A percentile compares a stretch with the other conserved stretches of the same genome.
phyloP scores from a whole-genome alignment of 1,284 basidiomycete species.

The Moniliella sp. region DNA sequence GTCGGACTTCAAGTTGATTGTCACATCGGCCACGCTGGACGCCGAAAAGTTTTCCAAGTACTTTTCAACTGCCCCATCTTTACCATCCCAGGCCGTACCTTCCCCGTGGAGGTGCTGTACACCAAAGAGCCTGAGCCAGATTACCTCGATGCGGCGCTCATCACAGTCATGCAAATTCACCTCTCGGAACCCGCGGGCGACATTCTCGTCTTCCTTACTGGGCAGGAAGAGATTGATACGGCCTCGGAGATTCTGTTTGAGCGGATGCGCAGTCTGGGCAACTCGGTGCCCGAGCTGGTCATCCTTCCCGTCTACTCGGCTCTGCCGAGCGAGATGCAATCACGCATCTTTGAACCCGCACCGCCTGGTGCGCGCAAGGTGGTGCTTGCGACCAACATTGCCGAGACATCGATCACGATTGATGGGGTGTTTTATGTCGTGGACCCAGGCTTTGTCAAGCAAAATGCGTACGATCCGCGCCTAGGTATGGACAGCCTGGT shows the following conservation, averaged over 20 bases:
- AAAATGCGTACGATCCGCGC: constrained; percentile 90
- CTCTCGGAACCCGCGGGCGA: constrained; percentile 91
- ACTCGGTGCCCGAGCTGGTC: constrained; percentile 84
- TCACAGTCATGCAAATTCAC: constrained; percentile 98
- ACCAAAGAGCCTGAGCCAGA: constrained; percentile 97
- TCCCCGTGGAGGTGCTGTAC: constrained; percentile 86
- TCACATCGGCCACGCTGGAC: constrained; percentile 94
- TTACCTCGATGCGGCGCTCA: constrained; percentile 88
- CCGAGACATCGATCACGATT: constrained; percentile 92
- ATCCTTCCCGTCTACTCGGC: constrained; percentile 95
- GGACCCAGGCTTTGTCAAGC: constrained; percentile 94
- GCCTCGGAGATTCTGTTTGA: constrained; percentile 88
- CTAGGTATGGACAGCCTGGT: constrained; percentile 96
- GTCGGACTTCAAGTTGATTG: constrained; percentile 85
- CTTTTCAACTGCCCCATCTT: constrained; percentile 96
- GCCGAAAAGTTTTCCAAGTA: constrained; percentile 97
- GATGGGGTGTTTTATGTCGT: constrained; percentile 95
- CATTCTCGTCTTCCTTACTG: constrained; percentile 84
- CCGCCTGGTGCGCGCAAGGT: constrained; percentile 90
- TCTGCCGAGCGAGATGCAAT: constrained; percentile 88
- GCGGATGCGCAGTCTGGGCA: constrained; percentile 88
- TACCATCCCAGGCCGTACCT: constrained; percentile 97
- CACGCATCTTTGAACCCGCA: constrained; percentile 85
- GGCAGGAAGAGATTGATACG: constrained; percentile 96
- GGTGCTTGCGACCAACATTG: constrained; percentile 93